Base-by-base conservation (phyloP, 2,329 filamentous ascomycete species). In the Sclerotinia sclerotiorum region DNA sequence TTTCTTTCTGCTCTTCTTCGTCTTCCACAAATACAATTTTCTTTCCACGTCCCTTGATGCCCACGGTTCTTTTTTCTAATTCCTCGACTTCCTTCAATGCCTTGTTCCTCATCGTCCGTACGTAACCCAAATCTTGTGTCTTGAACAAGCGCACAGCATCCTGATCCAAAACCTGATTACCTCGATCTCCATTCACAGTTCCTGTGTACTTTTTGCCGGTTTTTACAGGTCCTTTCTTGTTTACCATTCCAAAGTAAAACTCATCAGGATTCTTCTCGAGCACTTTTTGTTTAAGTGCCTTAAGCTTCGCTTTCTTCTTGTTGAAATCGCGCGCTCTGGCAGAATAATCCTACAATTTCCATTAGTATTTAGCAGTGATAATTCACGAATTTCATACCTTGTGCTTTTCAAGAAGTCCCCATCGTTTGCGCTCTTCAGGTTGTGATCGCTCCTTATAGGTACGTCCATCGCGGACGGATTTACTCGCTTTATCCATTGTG, bases 391-490 rank as follows among this genome's bases (percentile, higher is more conserved):
- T 35, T 71, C 77, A 54, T 77, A 90, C 89, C 83, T 97, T 97
- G 85, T 95, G 91, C 82, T 99, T 98, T 80, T 98, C 95, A 70
- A 98, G 88, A 29, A 98, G 86, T 72, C 95, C 95, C 81, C 93
- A 93, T 82, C 92, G 92, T 73, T 89, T 83, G 65, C 95, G 92
- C 78, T 94, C 91, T 72, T 87, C 80, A 52, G 94, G 91, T 79
- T 98, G 95, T 48, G 92, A 91, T 75, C 95, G 90, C 84, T 98
- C 95, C 74, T 90, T 87, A 81, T 98, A 94, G 74, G 93, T 90
- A 77, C 93, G 92, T 80, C 92, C 67, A 65, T 68, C 67, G 27
- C 67, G 67, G 44, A 68, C 67, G 44, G 67, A 68, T 68, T 68
- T 68, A 51, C 67, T 68, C 10, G 67, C 67, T 68, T 68, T 68